A percentile compares a stretch with the other conserved stretches of the same genome.
These are phyloP conservation scores for Dichotomopilus funicola DNA, from an alignment of 2,329 filamentous ascomycete species.

Conservation along the genomic window DNA sequence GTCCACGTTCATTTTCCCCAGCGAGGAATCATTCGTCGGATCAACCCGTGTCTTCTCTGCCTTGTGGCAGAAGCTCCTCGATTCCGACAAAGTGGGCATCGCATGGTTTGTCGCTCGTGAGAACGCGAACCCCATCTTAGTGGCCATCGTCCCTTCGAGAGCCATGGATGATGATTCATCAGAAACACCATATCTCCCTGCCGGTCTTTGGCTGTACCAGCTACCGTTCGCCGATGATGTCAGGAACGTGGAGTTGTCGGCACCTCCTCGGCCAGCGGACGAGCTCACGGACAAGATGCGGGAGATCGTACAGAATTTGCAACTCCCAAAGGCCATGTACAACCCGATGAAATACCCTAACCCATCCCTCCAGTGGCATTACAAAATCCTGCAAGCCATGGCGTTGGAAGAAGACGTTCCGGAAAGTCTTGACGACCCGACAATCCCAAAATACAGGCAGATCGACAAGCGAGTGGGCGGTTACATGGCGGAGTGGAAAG, in stretches of 20 bases:
- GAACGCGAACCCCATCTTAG: slow-evolving; percentile 73
- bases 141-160: slow-evolving; percentile 72
- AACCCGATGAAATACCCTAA: slow-evolving; percentile 87
- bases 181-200: slow-evolving; percentile 65
- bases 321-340: slow-evolving; percentile 79
- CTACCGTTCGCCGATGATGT: slow-evolving; percentile 88
- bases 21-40: slow-evolving; percentile 81
- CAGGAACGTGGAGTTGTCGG: slow-evolving; percentile 58
- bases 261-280: slow-evolving; percentile 54
- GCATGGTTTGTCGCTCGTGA: slow-evolving; percentile 83
- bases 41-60: slow-evolving; percentile 91
- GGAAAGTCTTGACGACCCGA: slow-evolving; percentile 66
- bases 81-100: slow-evolving; percentile 72
- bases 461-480: slow-evolving; percentile 83
- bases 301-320: slow-evolving; percentile 73
- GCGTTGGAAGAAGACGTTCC: slow-evolving; percentile 89
- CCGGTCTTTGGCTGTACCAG: slow-evolving; percentile 82
- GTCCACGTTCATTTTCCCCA: slow-evolving; percentile 89
- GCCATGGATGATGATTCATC: slow-evolving; percentile 58
- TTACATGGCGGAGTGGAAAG: slow-evolving; percentile 71
- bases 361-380: slow-evolving; percentile 92
- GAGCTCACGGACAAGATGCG: slow-evolving; percentile 76
- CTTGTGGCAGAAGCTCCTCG: slow-evolving; percentile 77
- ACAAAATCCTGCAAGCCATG: slow-evolving; percentile 83
- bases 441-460: slow-evolving; percentile 74